Evolutionary conservation across 2,329 filamentous ascomycete species (phyloP).

Genomic region (Monosporascus sp.): DNA sequence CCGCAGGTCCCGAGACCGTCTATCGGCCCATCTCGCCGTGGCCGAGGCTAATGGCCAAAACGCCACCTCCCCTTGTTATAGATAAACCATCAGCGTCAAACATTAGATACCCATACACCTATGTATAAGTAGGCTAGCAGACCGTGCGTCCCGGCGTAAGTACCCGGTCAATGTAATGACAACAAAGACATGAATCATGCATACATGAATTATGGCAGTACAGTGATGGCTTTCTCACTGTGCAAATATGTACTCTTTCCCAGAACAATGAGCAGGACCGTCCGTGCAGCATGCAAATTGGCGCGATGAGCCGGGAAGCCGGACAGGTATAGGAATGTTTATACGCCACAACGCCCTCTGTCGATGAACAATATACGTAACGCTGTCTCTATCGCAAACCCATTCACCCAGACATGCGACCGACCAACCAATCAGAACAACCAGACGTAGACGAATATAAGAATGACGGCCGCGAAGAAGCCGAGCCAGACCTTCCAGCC

Average conservation of each 20-base stretch:
- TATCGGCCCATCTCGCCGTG: conserved; percentile 15
- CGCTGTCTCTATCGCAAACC: not conserved
- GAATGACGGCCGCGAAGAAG: conserved; percentile 78
- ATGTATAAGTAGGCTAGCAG: conserved; percentile 5
- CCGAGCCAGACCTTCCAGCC: conserved; percentile 90
- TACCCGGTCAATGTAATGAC: conserved; percentile 8
- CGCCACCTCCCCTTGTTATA: too few species aligned
- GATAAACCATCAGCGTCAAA: not conserved
- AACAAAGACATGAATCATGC: conserved; percentile 22
- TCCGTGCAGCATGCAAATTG: too few species aligned
- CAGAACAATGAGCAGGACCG: not conserved
- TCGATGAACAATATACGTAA: not conserved
- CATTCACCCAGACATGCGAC: not conserved
- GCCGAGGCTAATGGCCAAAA: conserved; percentile 6
- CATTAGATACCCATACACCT: conserved; percentile 18
- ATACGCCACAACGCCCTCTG: conserved; percentile 9
- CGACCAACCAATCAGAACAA: conserved; percentile 52
- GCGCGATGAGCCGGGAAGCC: not conserved
- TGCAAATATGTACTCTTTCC: conserved; percentile 1
- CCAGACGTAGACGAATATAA: conserved; percentile 92
- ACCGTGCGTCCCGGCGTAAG: conserved; percentile 1
- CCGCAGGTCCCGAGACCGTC: conserved; percentile 37
- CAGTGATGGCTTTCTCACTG: conserved; percentile 6
- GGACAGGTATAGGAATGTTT: not conserved
- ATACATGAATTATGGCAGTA: conserved; percentile 23